A percentile compares a stretch with the other conserved stretches of the same genome.
Conservation (phyloP, 23 red algal species). For the Gracilaria domingensis region DNA sequence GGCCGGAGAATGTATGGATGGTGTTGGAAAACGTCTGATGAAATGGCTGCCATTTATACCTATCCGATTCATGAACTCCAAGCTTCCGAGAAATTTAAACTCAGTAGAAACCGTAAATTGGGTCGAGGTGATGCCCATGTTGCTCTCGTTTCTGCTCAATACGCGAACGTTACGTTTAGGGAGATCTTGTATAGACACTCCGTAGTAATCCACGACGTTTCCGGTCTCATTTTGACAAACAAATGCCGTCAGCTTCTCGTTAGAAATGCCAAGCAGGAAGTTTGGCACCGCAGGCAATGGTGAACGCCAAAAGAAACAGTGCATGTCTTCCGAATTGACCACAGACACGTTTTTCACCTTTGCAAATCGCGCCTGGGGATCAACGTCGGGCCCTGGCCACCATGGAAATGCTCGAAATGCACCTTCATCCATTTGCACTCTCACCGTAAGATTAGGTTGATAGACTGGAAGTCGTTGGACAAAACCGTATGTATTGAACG, state of each 20-base stretch:
- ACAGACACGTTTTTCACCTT: slow-evolving; percentile 5
- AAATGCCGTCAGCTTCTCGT: background rate
- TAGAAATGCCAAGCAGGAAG: background rate
- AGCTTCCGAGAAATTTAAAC: background rate
- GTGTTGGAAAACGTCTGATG: background rate
- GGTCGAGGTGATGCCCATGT: background rate
- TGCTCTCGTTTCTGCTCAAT: background rate
- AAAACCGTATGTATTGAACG: too few species aligned
- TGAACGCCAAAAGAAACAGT: background rate
- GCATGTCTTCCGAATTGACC: background rate
- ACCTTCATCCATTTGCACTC: slow-evolving; percentile 1
- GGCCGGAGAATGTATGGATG: too few species aligned
- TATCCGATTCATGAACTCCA: background rate
- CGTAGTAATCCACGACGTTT: slow-evolving; percentile 15
- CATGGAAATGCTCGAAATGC: background rate
- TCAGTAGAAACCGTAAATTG: background rate
- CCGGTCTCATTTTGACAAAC: slow-evolving; percentile 12
- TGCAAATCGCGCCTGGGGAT: background rate
- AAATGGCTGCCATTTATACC: background rate
- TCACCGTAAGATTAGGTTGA: background rate
- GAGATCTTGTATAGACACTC: background rate
- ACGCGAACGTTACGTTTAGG: background rate
- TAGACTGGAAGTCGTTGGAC: background rate
- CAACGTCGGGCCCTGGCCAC: background rate
- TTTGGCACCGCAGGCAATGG: background rate